Base-by-base conservation (phyloP, 2,329 filamentous ascomycete species). In the Aspergillus spinulosporus region DNA sequence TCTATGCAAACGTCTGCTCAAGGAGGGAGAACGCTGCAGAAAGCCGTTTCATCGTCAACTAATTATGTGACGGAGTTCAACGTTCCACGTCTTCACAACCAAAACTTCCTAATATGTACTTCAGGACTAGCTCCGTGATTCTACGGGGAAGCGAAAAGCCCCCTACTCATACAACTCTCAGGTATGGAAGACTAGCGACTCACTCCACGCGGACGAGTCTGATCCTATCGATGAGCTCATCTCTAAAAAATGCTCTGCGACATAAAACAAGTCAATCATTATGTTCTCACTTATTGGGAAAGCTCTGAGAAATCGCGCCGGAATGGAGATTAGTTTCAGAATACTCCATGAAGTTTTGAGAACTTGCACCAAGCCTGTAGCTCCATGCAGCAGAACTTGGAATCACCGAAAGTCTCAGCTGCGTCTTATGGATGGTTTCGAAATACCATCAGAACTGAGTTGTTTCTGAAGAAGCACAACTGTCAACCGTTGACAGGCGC, bases 221-320 rank as follows among this genome's bases (percentile, higher is more conserved):
- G 59, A 66, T 9, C 60, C 63, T 6, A 46, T 64, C 8, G 63
- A 65, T 46, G 54, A 59, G 40, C 43, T 66, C 43, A 53, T 61
- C n/a, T n/a, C n/a, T n/a, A n/a, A n/a, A n/a, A n/a, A n/a, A n/a
- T n/a, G n/a, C n/a, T n/a, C n/a, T n/a, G n/a, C n/a, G n/a, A n/a
- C n/a, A n/a, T n/a, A n/a, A n/a, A n/a, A n/a, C 26, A 50, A 46
- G 54, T 63, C n/a, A 62, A 64, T 32, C 11, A n/a, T 12, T 52
- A 59, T 31, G 39, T 60, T 11, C 47, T 57, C 29, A 28, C 6
- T 56, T 43, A 6, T 26, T 34, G 21, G 12, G 34, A 15, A 15
- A 14, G 8, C 11, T 12, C 15, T n/a, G 50, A 53, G 3, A 11
- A 52, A 29, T 32, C 49, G 29, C 42, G 26, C 32, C 31, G 37